A percentile compares a stretch with the other conserved stretches of the same genome.
phyloP scores from a whole-genome alignment of 2,329 filamentous ascomycete genomes.

The Cladosporium sp. region DNA sequence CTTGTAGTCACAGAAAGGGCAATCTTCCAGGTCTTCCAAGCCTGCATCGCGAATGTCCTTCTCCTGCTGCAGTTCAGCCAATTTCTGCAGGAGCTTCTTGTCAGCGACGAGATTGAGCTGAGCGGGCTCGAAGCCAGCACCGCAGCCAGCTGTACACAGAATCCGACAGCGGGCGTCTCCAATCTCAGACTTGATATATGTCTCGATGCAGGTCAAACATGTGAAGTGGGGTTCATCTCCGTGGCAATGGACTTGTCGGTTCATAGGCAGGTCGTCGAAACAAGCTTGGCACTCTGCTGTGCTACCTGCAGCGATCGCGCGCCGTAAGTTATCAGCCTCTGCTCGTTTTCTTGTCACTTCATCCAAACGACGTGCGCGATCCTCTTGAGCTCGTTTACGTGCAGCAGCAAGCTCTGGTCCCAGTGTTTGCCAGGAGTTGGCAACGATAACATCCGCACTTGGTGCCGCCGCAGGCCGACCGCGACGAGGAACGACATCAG shows the following conservation, averaged over 20 bases:
- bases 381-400: conserved; percentile 21
- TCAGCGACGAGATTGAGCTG: conserved; percentile 58
- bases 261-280: conserved; percentile 61
- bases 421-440: conserved; percentile 20
- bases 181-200: conserved; percentile 63
- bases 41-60: conserved; percentile 64
- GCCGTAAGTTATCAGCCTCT: conserved; percentile 35
- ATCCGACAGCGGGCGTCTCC: conserved; percentile 66
- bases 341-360: conserved; percentile 20
- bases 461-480: conserved; percentile 19
- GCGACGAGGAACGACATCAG: conserved; percentile 6
- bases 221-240: conserved; percentile 60
- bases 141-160: conserved; percentile 63
- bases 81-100: conserved; percentile 53
- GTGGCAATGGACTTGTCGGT: conserved; percentile 65
- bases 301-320: conserved; percentile 40
- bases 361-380: conserved; percentile 18
- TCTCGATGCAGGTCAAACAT: conserved; percentile 63
- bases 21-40: conserved; percentile 68
- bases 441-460: conserved; percentile 22
- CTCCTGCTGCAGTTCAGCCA: conserved; percentile 69
- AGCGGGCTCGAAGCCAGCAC: conserved; percentile 53
- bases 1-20: conserved; percentile 79
- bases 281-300: conserved; percentile 64
- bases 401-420: conserved; percentile 33